Base-by-base conservation (phyloP, 1,284 basidiomycete species). In the Apiotrichum siamense region DNA sequence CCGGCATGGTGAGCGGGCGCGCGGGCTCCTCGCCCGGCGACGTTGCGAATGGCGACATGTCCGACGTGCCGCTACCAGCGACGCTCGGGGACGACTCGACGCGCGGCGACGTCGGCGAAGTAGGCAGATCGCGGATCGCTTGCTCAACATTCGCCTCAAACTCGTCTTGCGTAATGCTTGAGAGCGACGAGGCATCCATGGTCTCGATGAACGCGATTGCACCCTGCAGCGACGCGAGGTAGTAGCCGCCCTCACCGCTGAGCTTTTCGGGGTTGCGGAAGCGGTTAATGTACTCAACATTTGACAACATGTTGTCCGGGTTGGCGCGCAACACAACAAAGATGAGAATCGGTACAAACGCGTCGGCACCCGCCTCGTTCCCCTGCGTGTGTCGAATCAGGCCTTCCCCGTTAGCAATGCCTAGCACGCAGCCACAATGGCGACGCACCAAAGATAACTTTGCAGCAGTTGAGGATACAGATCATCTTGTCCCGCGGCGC, bases 401-500 rank as follows among this genome's bases (percentile, higher is more conserved):
- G 45, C 90, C 88, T 92, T 62, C 17, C n/a, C n/a, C 12, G 26
- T 18, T 20, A 29, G 29, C 38, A n/a, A n/a, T n/a, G n/a, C n/a
- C n/a, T n/a, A n/a, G n/a, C n/a, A n/a, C n/a, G n/a, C n/a, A n/a
- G n/a, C n/a, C n/a, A n/a, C 3, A 50, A 44, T 23, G 18, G 35
- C 18, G 7, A 50, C 84, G 58, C 62, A 90, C 94, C 94, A 70
- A 97, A 98, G 66, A 98, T 97, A 74, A 98, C 92, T 78, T 98
- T 98, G 83, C 93, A 98, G 75, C 85, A 89, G 68, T 98, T 98
- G 43, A 98, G 77, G 42, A 98, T 87, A 75, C 96, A 98, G 55
- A 98, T 98, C 56, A 97, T 79, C 76, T 98, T 98, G 75, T 98
- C 94, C 41, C 94, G 80, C 11, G 94, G 94, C 20, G 94, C 94